Base-by-base conservation (phyloP, 495 filamentous ascomycete species). In the Podospora didyma region DNA sequence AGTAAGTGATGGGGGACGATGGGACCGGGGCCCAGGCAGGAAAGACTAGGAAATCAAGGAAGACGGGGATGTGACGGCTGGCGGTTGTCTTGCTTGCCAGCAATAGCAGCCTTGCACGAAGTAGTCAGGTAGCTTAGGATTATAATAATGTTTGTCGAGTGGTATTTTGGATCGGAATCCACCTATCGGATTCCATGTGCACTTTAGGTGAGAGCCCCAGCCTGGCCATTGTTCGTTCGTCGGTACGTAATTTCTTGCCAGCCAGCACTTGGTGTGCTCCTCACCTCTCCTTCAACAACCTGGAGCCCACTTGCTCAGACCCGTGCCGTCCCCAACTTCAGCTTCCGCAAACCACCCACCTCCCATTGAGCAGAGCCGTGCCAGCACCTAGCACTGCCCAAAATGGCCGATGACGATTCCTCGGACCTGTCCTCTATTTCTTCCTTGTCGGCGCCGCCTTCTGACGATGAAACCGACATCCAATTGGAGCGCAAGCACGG, bases 391-490 rank as follows among this genome's bases (percentile, higher is more conserved):
- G 53, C 57, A 58, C n/a, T n/a, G n/a, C 4, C 26, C 59, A 72
- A 68, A 61, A 79, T 79, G 74, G 77, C 77, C 37, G 79, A 81
- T 56, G 74, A 77, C 60, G 78, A 79, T 45, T 79, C 75, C 46
- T 82, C 79, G 14, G 79, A 81, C 23, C 72, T 82, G 35, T 83
- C 80, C 9, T 82, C 79, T 14, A 59, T 79, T 49, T 79, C 79
- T 7, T 79, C 78, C 5, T 63, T 82, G 24, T 82, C 80, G 39
- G 75, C 74, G 41, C 74, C 72, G 2, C 79, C 79, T n/a, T 78
- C 77, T 19, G 78, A 81, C 4, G 75, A 77, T 60, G 80, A 83
- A 51, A 65, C 63, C 48, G 75, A 76, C 57, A 68, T 77, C 54
- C 64, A 80, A 69, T 70, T 79, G 67, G 57, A 73, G 54, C 61